Base-by-base conservation (phyloP, 257 asterid genomes). In the Primulina tabacum region DNA sequence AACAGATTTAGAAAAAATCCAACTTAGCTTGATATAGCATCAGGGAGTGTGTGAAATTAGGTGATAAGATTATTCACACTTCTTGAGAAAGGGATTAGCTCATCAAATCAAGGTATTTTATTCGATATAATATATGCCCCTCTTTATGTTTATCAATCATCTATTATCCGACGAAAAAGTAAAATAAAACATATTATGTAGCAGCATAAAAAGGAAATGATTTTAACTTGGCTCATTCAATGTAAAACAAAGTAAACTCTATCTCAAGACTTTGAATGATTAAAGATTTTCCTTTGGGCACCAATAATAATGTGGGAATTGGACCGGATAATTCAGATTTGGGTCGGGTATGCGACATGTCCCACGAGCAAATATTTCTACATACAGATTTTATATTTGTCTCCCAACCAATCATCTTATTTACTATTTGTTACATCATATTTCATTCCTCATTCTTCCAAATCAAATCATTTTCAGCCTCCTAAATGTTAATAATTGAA, bases 21-120 rank as follows among this genome's bases (percentile, higher is more conserved):
- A 38, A 68, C 68, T n/a, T 17, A 68, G 78, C 60, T 64, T 17
- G 61, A 55, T 18, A 62, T 67, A 55, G 10, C 35, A 60, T 66
- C 76, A 38, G 16, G 24, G 37, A 21, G 67, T 11, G 53, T 60
- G 34, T 68, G 14, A 40, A 12, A 65, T 17, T 8, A 38, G 53
- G 11, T 43, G 58, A 16, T 64, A 33, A 11, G 43, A 12, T 60
- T 32, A 37, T 6, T 32, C 21, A 33, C 47, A 60, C 60, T 65
- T 61, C 12, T 40, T 50, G 11, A 9, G 40, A 20, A 26, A 38
- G 17, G 26, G 17, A 7, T 18, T 60, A 9, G 50, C 52, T n/a
- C 26, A 60, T 71, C 21, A 20, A 30, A 47, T 47, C 18, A 58
- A 29, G 18, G 1, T 8, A 70, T n/a, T 32, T 66, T n/a, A 17